phyloP scores from a whole-genome alignment of 176 grass and related monocot genomes.

The Ensete glaucum region DNA sequence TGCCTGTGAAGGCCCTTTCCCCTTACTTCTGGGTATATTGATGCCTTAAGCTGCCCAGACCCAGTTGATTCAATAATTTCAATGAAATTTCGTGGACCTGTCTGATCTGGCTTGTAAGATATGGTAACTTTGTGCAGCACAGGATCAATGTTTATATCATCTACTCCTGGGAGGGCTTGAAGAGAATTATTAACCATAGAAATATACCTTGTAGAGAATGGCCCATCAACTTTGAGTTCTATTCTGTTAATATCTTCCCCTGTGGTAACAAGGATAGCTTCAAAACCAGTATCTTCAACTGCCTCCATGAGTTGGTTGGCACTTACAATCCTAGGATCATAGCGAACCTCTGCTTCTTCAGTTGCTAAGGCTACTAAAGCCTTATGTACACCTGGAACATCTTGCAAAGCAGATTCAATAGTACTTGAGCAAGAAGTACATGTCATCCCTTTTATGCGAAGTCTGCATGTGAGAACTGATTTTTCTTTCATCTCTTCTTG shows the following conservation, averaged over 20 bases:
- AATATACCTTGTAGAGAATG: constrained; percentile 32
- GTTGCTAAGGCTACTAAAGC: constrained; percentile 74
- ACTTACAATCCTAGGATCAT: constrained; percentile 46
- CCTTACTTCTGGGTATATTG: constrained; percentile 68
- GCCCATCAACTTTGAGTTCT: constrained; percentile 67
- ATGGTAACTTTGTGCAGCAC: constrained; percentile 62
- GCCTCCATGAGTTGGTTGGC: constrained; percentile 39
- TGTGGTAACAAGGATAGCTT: constrained; percentile 56
- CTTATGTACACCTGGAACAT: constrained; percentile 58
- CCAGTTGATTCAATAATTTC: constrained; percentile 66
- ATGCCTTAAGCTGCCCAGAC: constrained; percentile 41
- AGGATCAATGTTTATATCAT: constrained; percentile 42
- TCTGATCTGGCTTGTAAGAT: constrained; percentile 77
- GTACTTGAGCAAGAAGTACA: constrained; percentile 72
- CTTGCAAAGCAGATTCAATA: constrained; percentile 62
- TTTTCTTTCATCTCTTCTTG: constrained; percentile 71
- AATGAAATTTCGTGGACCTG: constrained; percentile 76
- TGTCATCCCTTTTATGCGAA: constrained; percentile 91
- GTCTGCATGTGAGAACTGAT: constrained; percentile 52
- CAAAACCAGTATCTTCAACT: constrained; percentile 69
- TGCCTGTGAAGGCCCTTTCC: constrained; percentile 55
- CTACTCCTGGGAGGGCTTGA: constrained; percentile 69
- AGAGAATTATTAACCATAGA: constrained; percentile 61
- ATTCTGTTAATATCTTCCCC: constrained; percentile 77
- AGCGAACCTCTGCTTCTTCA: constrained; percentile 81